phyloP scores from a whole-genome alignment of 208 protist genomes.

The Crithidia mellificae region DNA sequence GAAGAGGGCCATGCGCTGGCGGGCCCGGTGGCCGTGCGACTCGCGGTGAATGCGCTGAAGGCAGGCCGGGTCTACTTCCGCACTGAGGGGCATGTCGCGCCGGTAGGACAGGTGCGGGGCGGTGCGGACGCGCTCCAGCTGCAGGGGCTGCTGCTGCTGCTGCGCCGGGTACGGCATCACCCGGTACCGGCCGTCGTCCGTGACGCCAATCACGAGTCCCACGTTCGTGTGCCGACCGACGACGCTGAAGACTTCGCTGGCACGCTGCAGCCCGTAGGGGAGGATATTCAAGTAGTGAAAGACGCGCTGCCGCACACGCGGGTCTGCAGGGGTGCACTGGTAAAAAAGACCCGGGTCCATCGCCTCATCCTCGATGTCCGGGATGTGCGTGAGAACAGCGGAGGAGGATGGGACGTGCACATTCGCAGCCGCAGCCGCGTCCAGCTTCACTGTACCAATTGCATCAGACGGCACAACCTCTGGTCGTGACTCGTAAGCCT shows the following conservation, averaged over 20 bases:
- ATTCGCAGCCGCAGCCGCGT: background rate
- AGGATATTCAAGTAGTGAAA: slow-evolving; percentile 71
- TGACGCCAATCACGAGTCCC: slow-evolving; percentile 51
- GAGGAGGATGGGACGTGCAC: background rate
- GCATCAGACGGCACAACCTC: slow-evolving; percentile 7
- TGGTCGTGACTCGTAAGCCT: slow-evolving; percentile 8
- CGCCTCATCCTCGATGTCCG: slow-evolving; percentile 29
- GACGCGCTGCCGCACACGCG: slow-evolving; percentile 35
- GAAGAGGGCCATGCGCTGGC: slow-evolving; percentile 6
- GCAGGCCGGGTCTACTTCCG: slow-evolving; percentile 14
- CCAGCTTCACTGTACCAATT: slow-evolving; percentile 3
- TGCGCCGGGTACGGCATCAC: slow-evolving; percentile 41
- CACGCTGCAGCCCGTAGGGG: slow-evolving; percentile 52
- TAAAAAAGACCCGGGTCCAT: slow-evolving; percentile 28
- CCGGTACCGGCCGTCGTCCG: slow-evolving; percentile 34
- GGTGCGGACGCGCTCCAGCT: slow-evolving; percentile 21
- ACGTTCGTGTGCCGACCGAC: slow-evolving; percentile 63
- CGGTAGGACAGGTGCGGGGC: slow-evolving; percentile 13
- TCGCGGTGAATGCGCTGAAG: slow-evolving; percentile 22
- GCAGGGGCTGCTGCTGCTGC: slow-evolving; percentile 7
- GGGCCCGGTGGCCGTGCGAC: slow-evolving; percentile 14
- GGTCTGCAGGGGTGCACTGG: slow-evolving; percentile 40
- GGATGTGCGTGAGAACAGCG: background rate
- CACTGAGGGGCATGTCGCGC: slow-evolving; percentile 11
- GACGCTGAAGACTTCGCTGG: slow-evolving; percentile 50